Percentiles rank a stretch among this genome's conserved stretches.
These are phyloP conservation scores for Fraxinus ornus DNA, from an alignment of 305 asterid genomes.

Conservation along the genomic window DNA sequence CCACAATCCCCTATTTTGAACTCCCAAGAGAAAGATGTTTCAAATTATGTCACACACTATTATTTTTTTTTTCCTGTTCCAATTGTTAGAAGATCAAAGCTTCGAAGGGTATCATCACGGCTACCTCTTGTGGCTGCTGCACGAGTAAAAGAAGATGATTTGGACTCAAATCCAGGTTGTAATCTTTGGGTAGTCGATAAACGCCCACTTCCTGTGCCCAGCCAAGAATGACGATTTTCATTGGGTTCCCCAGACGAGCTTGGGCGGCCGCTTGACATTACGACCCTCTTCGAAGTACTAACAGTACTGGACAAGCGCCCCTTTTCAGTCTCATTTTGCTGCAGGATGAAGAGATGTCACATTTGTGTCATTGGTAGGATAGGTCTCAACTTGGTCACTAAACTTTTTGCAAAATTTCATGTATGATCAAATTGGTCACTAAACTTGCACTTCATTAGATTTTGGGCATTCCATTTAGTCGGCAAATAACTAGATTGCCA, in stretches of 20 bases:
- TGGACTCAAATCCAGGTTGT: constrained; percentile 78
- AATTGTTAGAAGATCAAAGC: constrained; percentile 79
- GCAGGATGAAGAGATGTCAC: constrained; percentile 21
- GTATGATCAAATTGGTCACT: not conserved
- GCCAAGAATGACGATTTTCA: constrained; percentile 56
- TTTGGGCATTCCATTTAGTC: not conserved
- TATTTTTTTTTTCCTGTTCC: constrained; percentile 46
- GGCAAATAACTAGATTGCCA: not conserved
- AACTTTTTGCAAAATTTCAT: not conserved
- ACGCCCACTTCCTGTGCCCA: constrained; percentile 66
- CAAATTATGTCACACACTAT: not conserved
- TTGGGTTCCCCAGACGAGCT: constrained; percentile 80
- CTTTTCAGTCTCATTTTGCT: constrained; percentile 72
- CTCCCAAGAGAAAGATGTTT: not conserved
- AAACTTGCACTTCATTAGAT: not conserved
- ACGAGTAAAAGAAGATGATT: constrained; percentile 74
- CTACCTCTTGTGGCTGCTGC: constrained; percentile 48
- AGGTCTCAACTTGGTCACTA: not conserved
- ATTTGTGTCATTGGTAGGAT: not conserved
- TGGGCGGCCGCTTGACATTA: constrained; percentile 68
- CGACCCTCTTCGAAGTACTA: constrained; percentile 71
- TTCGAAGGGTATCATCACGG: constrained; percentile 77
- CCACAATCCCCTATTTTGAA: not conserved
- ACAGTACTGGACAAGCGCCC: constrained; percentile 62
- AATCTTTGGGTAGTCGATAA: constrained; percentile 65